Evolutionary conservation across 2,329 filamentous ascomycete genomes (phyloP).

Genomic region (Aspergillus sp.): DNA sequence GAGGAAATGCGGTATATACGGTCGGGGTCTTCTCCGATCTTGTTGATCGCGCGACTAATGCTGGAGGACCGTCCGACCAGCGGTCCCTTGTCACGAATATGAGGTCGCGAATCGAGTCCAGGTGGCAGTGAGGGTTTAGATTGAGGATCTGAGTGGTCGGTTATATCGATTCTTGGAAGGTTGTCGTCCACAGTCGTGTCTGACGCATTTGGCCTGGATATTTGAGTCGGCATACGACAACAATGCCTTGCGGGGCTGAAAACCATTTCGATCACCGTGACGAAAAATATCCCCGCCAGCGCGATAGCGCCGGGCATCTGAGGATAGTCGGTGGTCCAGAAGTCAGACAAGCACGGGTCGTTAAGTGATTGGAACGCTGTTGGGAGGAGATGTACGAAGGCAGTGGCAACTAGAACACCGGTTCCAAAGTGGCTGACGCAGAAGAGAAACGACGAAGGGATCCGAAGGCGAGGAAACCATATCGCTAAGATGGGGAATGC

Average conservation of each 20-base stretch:
- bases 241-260: constrained; percentile 41
- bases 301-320: constrained; percentile 50
- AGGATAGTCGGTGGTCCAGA: constrained; percentile 47
- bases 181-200: background rate
- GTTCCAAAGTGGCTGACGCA: constrained; percentile 72
- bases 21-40: constrained; percentile 23
- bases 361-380: constrained; percentile 55
- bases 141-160: background rate
- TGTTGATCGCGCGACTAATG: constrained; percentile 27
- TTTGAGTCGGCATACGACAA: constrained; percentile 15
- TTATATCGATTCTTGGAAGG: background rate
- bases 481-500: constrained; percentile 65
- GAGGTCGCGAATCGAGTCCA: constrained; percentile 14
- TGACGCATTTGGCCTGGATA: background rate
- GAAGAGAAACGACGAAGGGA: constrained; percentile 46
- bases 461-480: constrained; percentile 55
- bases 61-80: constrained; percentile 26
- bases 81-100: constrained; percentile 26
- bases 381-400: constrained; percentile 74
- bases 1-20: constrained; percentile 22
- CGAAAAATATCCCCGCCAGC: constrained; percentile 43
- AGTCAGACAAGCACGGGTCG: constrained; percentile 53
- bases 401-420: constrained; percentile 80
- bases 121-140: background rate
- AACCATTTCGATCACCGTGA: constrained; percentile 56